phyloP scores from a whole-genome alignment of 805 yeast species.

The Saturnispora halmiae region DNA sequence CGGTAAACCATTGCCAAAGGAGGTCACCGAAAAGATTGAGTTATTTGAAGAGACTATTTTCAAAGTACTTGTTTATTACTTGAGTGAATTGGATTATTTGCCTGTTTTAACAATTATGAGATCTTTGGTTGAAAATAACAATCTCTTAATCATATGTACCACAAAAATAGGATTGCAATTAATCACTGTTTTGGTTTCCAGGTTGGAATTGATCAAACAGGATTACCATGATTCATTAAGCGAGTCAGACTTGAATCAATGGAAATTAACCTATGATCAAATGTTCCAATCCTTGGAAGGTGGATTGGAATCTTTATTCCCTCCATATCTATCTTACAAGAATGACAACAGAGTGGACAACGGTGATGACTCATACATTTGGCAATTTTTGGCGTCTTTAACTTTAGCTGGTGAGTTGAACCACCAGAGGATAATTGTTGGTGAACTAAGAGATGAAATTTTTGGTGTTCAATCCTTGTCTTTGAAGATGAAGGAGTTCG shows the following conservation, averaged over 20 bases:
- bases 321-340: conserved; percentile 43
- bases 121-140: conserved; percentile 60
- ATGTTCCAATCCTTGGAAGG: conserved; percentile 74
- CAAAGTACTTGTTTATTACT: conserved; percentile 73
- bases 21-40: conserved; percentile 53
- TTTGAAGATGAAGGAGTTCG: conserved; percentile 33
- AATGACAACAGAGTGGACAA: conserved; percentile 18
- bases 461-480: conserved; percentile 81
- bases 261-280: conserved; percentile 77
- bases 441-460: conserved; percentile 87
- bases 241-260: conserved; percentile 50
- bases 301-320: conserved; percentile 70
- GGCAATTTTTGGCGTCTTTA: conserved; percentile 94
- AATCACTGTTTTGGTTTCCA: conserved; percentile 80
- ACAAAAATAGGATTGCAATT: conserved; percentile 78
- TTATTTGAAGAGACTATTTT: conserved; percentile 72
- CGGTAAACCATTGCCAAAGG: conserved; percentile 39
- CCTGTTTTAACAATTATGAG: conserved; percentile 72
- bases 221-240: conserved; percentile 45
- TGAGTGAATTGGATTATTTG: conserved; percentile 71
- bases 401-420: conserved; percentile 84
- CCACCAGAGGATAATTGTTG: conserved; percentile 90
- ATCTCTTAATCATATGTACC: conserved; percentile 56
- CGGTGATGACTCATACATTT: conserved; percentile 75
- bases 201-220: conserved; percentile 87